Evolutionary conservation across 371 early-diverging fungal species (phyloP), one percentile per base, ranked within the genome.

Genomic region (Coemansia sp.): DNA sequence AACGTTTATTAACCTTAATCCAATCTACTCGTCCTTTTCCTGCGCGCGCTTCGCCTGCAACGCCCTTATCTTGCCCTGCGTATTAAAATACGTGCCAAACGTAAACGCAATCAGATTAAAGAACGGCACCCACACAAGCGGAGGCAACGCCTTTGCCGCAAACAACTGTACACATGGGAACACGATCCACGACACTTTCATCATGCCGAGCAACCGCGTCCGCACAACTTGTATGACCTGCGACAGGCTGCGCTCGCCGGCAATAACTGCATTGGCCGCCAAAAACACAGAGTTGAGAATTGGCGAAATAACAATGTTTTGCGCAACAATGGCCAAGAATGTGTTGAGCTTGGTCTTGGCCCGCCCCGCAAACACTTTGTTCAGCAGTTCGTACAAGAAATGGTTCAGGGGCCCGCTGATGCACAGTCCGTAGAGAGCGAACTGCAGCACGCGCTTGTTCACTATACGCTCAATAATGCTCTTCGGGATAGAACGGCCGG

Each of bases 81-180:
- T 88, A 80, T 92, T 92, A 73, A 90, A 85, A 66, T 90, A 92
- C n/a, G 89, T 89, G 66, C 92, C 92, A 70, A 92, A 91, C 49
- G 83, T 84, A 73, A 93, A 94, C 21, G 88, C 89, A 36, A 93
- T 82, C 15, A 89, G 46, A 81, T 93, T 92, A 84, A 93, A 94
- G 85, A 92, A 94, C 19, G 95, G 94, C n/a, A 92, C 88, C 94
- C 94, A 94, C 51, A 89, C 82, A 58, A 85, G 83, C 29, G 87
- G 90, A 11, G 87, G 86, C 61, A 93, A 71, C 70, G 87, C 88
- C 80, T 85, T 87, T 83, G 90, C 88, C 9, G 95, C 94, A 74
- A 90, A 83, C 28, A 84, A 82, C 84, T 92, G 86, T 9, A 87
- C 83, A 11, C 86, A 39, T 15, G 94, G 95, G 64, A 89, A 92